Percentiles rank a stretch among this genome's conserved stretches.
These are phyloP conservation scores for Sonneratia alba DNA, from an alignment of 345 rosid genomes.

Conservation along the genomic window DNA sequence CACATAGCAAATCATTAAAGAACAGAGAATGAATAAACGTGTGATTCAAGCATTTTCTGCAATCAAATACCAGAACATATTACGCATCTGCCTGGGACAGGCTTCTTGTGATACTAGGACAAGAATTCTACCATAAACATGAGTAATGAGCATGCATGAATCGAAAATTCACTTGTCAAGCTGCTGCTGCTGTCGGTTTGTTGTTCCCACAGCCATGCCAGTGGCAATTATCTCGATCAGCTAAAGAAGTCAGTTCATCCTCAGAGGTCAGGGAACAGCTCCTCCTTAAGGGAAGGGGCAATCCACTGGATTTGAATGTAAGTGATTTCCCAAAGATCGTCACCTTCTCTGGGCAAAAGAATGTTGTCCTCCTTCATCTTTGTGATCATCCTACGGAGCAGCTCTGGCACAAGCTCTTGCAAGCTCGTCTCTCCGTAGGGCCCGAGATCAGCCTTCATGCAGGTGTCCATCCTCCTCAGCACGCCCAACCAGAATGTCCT, in stretches of 20 bases:
- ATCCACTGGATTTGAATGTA: constrained; percentile 94
- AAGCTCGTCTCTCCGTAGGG: constrained; percentile 49
- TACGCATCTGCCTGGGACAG: not conserved
- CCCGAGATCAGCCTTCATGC: constrained; percentile 83
- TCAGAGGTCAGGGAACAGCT: constrained; percentile 54
- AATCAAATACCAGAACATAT: not conserved
- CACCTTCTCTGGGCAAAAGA: constrained; percentile 49
- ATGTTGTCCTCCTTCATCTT: constrained; percentile 64
- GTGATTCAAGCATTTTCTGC: not conserved
- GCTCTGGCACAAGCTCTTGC: constrained; percentile 44
- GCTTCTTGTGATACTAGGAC: not conserved
- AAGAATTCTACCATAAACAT: not conserved
- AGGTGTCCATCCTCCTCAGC: constrained; percentile 90
- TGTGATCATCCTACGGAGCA: constrained; percentile 53
- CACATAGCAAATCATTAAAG: too few relatives aligned
- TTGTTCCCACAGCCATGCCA: not conserved
- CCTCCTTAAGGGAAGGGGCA: constrained; percentile 80
- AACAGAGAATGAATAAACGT: too few relatives aligned
- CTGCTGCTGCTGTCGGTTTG: not conserved
- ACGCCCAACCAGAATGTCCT: constrained; percentile 88
- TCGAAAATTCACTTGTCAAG: not conserved
- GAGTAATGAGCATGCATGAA: not conserved
- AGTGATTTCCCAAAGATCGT: constrained; percentile 78
- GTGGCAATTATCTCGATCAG: not conserved
- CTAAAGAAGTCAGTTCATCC: not conserved